A percentile compares a stretch with the other conserved stretches of the same genome.
phyloP scores from a whole-genome alignment of 225 moss, liverwort and hornwort genomes.

The Sphagnum tenellum region DNA sequence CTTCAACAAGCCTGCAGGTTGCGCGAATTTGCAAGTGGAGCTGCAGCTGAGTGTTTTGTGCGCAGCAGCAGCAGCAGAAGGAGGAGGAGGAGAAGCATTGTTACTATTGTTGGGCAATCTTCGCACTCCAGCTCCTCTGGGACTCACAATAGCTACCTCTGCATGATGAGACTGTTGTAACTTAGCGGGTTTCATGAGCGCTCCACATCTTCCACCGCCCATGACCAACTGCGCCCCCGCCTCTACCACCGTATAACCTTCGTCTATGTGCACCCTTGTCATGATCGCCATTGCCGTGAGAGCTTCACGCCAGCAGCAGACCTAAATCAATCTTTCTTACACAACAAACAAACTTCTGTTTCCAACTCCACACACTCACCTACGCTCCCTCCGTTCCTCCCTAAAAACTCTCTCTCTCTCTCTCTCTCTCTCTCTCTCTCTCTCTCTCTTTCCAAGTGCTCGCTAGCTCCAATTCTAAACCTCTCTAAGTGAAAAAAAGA shows the following conservation, averaged over 20 bases:
- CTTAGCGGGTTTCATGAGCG: constrained; percentile 13
- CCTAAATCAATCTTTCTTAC: too few species aligned
- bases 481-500: too few species aligned
- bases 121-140: constrained; percentile 7
- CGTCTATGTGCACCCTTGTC: constrained; percentile 9
- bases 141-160: constrained; percentile 12
- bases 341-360: not conserved
- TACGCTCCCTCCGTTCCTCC: too few species aligned
- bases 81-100: too few species aligned
- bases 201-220: constrained; percentile 15
- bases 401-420: too few species aligned
- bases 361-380: too few species aligned
- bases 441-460: too few species aligned
- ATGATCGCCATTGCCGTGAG: constrained; percentile 2
- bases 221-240: constrained; percentile 3
- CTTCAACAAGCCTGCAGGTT: too few species aligned
- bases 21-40: constrained; percentile 8
- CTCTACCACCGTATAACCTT: constrained; percentile 17
- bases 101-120: constrained; percentile 4
- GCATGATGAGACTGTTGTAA: constrained; percentile 6
- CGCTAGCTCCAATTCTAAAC: too few species aligned
- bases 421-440: too few species aligned
- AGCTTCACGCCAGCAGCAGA: too few species aligned
- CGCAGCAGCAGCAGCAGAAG: constrained; percentile 1
- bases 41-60: constrained; percentile 19